Percentiles rank a stretch among this genome's conserved stretches.
These are phyloP conservation scores for Wickerhamiella kurtzmanii DNA, from an alignment of 805 yeast species.

Conservation along the genomic window DNA sequence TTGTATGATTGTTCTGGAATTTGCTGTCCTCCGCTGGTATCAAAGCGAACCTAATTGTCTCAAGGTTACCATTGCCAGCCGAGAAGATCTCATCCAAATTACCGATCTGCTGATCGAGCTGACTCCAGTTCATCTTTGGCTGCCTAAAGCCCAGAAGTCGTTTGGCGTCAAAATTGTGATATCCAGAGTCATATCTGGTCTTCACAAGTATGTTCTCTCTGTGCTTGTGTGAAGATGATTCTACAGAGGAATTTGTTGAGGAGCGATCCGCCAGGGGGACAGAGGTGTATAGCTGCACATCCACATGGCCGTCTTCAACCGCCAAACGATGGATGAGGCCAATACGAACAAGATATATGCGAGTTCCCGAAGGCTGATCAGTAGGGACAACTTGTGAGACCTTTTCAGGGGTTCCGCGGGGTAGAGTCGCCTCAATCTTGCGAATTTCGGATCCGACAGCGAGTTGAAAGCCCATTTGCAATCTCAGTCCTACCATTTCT, in stretches of 20 bases:
- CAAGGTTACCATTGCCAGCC: constrained; percentile 36
- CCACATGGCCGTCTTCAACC: constrained; percentile 55
- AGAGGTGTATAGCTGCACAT: constrained; percentile 56
- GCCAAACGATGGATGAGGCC: constrained; percentile 77
- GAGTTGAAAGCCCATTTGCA: constrained; percentile 81
- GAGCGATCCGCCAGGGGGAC: constrained; percentile 6
- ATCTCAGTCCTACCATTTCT: constrained; percentile 74
- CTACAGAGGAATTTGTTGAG: not conserved
- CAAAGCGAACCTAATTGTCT: constrained; percentile 69
- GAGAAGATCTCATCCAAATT: constrained; percentile 67
- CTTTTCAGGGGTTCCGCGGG: constrained; percentile 41
- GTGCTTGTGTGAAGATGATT: not conserved
- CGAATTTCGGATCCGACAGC: constrained; percentile 60
- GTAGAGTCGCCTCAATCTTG: constrained; percentile 47
- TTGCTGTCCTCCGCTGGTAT: constrained; percentile 60
- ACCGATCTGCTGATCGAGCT: constrained; percentile 78
- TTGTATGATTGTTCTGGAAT: constrained; percentile 39
- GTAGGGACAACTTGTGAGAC: constrained; percentile 45
- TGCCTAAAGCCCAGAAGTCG: constrained; percentile 11
- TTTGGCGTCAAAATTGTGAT: constrained; percentile 34
- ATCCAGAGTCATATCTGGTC: constrained; percentile 64
- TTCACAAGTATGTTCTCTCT: constrained; percentile 30
- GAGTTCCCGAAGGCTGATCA: constrained; percentile 37
- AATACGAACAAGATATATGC: constrained; percentile 62
- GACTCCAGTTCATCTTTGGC: constrained; percentile 61